Conservation (phyloP, 2,329 filamentous ascomycete genomes). For the Pezicula neosporulosa region DNA sequence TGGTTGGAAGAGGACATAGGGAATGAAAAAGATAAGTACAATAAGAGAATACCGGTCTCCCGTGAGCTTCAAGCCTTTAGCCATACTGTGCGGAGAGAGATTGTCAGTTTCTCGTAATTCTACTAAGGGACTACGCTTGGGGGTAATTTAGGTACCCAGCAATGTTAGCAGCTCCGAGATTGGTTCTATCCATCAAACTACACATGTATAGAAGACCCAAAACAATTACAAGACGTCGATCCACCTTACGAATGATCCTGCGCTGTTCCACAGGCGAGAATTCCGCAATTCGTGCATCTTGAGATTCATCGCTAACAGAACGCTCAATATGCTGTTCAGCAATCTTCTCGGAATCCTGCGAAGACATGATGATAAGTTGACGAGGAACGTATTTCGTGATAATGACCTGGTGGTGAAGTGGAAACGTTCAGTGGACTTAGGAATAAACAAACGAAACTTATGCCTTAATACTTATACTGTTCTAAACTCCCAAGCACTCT, state of each 20-base stretch:
- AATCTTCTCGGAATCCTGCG: no score
- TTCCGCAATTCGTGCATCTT: slow-evolving; percentile 14
- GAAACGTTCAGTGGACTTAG: no score
- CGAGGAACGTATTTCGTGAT: no score
- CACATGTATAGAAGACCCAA: slow-evolving; percentile 70
- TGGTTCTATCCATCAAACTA: slow-evolving; percentile 76
- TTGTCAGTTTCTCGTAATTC: slow-evolving; percentile 2
- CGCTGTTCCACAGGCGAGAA: slow-evolving; percentile 61
- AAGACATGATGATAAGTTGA: no score
- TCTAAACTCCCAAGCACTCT: no score
- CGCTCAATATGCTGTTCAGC: no score
- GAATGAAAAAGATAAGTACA: slow-evolving; percentile 69
- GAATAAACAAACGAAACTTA: no score
- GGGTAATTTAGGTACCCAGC: slow-evolving; percentile 48
- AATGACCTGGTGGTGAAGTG: no score
- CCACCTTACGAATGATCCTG: slow-evolving; percentile 66
- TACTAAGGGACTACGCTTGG: slow-evolving; percentile 2
- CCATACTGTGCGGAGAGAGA: background rate
- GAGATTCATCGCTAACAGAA: background rate
- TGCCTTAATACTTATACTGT: no score
- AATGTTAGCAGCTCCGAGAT: slow-evolving; percentile 69
- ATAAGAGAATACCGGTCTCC: slow-evolving; percentile 40
- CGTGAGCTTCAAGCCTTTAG: background rate
- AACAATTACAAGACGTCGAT: slow-evolving; percentile 59
- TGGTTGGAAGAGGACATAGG: slow-evolving; percentile 68